Conservation (phyloP, 1,139 yeast species). For the Hyphopichia burtonii region DNA sequence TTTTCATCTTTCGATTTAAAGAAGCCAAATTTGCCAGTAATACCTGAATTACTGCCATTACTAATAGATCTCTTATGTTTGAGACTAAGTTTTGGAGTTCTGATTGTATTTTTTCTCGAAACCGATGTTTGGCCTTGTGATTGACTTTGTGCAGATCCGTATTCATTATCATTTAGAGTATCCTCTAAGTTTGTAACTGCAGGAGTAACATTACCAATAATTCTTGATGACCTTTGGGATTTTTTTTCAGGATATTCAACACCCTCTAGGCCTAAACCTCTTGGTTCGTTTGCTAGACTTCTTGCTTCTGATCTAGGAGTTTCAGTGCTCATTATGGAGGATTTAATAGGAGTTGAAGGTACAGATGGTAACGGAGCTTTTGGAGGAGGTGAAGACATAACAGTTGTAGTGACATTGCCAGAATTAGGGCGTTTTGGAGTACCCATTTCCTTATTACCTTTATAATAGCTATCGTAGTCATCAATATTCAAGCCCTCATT, state of each 20-base stretch:
- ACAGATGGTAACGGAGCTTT: slow-evolving; percentile 19
- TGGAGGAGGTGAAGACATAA: slow-evolving; percentile 36
- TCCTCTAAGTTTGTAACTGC: slow-evolving; percentile 41
- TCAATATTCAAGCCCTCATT: slow-evolving; percentile 7
- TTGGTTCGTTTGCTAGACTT: slow-evolving; percentile 15
- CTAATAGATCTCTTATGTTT: slow-evolving; percentile 45
- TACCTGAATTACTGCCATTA: slow-evolving; percentile 29
- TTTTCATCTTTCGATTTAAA: slow-evolving; percentile 26
- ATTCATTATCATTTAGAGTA: slow-evolving; percentile 1
- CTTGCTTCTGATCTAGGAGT: slow-evolving; percentile 13
- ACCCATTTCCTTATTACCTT: slow-evolving; percentile 3
- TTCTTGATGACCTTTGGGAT: slow-evolving; percentile 5
- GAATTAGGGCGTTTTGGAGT: slow-evolving; percentile 18
- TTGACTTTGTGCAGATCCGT: slow-evolving; percentile 4
- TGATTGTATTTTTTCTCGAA: slow-evolving; percentile 28
- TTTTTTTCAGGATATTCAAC: slow-evolving; percentile 17
- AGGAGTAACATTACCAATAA: slow-evolving; percentile 25
- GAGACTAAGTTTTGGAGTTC: slow-evolving; percentile 33
- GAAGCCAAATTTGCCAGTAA: slow-evolving; percentile 31
- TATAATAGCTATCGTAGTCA: slow-evolving; percentile 3
- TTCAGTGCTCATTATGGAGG: slow-evolving; percentile 8
- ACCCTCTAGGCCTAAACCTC: slow-evolving; percentile 45
- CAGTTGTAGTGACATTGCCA: slow-evolving; percentile 5
- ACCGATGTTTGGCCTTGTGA: slow-evolving; percentile 6
- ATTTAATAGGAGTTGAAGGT: slow-evolving; percentile 25